Conservation (phyloP, 257 asterid genomes). For the Forsythia viridissima region DNA sequence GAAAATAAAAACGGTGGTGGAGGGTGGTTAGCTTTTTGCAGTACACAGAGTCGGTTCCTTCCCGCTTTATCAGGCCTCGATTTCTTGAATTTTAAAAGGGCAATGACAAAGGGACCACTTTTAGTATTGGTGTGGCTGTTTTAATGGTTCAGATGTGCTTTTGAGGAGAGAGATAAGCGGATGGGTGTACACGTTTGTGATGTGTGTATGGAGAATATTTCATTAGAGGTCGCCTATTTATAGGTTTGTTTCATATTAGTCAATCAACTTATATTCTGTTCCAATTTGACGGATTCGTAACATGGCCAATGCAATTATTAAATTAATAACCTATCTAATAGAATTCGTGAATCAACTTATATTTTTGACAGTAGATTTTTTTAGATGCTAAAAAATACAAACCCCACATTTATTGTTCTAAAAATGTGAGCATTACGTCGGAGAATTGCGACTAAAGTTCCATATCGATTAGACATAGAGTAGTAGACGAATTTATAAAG, state of each 20-base stretch:
- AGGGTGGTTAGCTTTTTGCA: conserved; percentile 15
- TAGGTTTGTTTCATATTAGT: not conserved
- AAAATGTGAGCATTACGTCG: not conserved
- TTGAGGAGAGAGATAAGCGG: not conserved
- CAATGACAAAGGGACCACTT: conserved; percentile 21
- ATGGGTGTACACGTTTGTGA: not conserved
- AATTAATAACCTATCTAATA: no score
- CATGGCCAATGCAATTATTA: not conserved
- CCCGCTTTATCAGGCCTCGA: conserved; percentile 54
- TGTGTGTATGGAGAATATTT: not conserved
- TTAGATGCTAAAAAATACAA: no score
- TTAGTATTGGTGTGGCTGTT: conserved; percentile 26
- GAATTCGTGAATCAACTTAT: no score
- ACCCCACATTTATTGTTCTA: no score
- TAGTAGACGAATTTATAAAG: no score
- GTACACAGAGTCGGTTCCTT: conserved; percentile 41
- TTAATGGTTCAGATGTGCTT: conserved; percentile 19
- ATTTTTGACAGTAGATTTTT: no score
- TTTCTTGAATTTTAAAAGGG: conserved; percentile 32
- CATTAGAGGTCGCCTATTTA: not conserved
- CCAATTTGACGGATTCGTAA: not conserved
- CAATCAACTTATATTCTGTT: not conserved
- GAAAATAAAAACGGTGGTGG: conserved; percentile 21
- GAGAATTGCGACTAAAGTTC: no score
- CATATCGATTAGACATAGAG: no score